Conservation (phyloP, 768 basidiomycete genomes). For the Amanita fuliginea region DNA sequence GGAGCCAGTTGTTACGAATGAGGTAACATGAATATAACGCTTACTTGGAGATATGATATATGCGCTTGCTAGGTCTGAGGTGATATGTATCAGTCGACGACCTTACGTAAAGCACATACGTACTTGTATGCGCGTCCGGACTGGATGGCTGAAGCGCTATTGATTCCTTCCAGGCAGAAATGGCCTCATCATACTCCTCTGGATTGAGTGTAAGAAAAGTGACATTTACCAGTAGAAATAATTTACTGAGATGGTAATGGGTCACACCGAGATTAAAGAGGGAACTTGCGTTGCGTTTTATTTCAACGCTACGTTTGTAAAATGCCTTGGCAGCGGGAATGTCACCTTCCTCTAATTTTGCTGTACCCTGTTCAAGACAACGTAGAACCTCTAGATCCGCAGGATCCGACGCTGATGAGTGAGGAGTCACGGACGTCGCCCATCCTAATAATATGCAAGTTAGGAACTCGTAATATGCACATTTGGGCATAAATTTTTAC, state of each 20-base stretch:
- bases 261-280: conserved; percentile 87
- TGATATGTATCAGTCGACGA: conserved; percentile 10
- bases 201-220: conserved; percentile 7
- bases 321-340: conserved; percentile 66
- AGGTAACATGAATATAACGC: conserved; percentile 2
- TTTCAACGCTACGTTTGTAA: conserved; percentile 71
- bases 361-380: conserved; percentile 75
- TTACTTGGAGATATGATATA: conserved; percentile 64
- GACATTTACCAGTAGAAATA: conserved; percentile 8
- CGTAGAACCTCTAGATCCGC: conserved; percentile 70
- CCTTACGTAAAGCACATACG: conserved; percentile 16
- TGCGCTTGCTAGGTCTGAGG: conserved; percentile 75
- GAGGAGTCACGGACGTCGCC: conserved; percentile 71
- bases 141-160: conserved; percentile 74
- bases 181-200: conserved; percentile 88
- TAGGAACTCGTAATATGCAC: neutral
- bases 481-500: conserved; percentile 2
- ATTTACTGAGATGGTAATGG: conserved; percentile 79
- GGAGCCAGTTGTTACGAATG: conserved; percentile 8
- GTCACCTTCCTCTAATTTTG: conserved; percentile 80
- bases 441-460: conserved; percentile 36
- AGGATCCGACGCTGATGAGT: conserved; percentile 76
- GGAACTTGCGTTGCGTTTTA: conserved; percentile 69
- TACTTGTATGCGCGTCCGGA: conserved; percentile 83
- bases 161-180: conserved; percentile 78